Evolutionary conservation across 1,284 basidiomycete genomes (phyloP), one percentile per base, ranked within the genome.

Genomic region (Trametes pubescens): DNA sequence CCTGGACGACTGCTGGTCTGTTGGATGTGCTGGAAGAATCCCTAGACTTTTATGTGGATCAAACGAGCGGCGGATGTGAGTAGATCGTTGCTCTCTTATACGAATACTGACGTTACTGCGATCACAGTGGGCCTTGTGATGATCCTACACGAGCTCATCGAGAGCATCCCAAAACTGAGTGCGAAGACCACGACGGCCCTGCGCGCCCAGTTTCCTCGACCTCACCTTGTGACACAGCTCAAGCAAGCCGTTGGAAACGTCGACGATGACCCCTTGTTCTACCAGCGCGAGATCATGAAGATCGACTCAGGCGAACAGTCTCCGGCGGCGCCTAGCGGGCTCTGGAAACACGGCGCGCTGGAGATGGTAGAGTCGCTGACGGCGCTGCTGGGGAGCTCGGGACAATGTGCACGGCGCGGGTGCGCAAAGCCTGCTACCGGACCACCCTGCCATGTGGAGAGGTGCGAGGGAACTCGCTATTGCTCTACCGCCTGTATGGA

Each of bases 341-440:
- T 62, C 18, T 64, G 57, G 62, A 37, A 57, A 29, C 57, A 59
- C 24, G 57, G 38, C 29, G 57, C 62, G 2, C 48, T 51, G 52
- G 51, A 59, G 52, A 55, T 54, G 40, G 38, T 64, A 3, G 57
- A 51, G 21, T 22, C 38, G 16, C 26, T 59, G 8, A 49, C 46
- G 3, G 40, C 29, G 38, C 32, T 16, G 43, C 32, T 26, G 10
- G 43, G 3, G 21, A 29, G 32, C n/a, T 35, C 48, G 14, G 24
- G 24, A n/a, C 49, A 48, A 21, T 62, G 61, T 24, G 44, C 61
- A 14, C 48, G 55, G 21, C 40, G 40, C 18, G 54, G 54, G 16
- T 62, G 61, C 37, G 34, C 32, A 13, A 51, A 57, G 18, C 38
- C 35, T 21, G 51, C 51, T 6, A 26, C 13, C 3, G 58, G 58